Base-by-base conservation (phyloP, 352 stramenopile species). In the Phytophthora citricola region DNA sequence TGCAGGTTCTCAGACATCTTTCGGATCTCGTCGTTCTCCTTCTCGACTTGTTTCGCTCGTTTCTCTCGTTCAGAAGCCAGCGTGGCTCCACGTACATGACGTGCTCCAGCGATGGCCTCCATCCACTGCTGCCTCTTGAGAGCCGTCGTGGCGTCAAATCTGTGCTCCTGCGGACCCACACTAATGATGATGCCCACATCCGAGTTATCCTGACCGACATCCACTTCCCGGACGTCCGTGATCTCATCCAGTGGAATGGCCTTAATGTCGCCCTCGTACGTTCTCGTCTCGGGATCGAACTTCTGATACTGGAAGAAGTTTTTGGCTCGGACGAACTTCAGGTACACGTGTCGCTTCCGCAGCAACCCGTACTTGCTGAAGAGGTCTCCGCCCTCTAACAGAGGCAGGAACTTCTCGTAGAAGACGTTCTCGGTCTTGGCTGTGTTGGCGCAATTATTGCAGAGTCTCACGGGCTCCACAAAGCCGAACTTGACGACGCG, bases 231-330 rank as follows among this genome's bases (percentile, higher is more conserved):
- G 11, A 92, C 80, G 31, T 81, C 69, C 11, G 68, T 82, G 52
- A 92, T 81, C 39, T 63, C 76, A 55, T 92, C 84, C 14, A 92
- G 64, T n/a, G 78, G 39, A 63, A 92, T 87, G 40, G 81, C 82
- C 57, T 92, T 89, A 51, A 90, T 70, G 26, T 78, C 69, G 58
- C 79, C 79, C 11, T 83, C 71, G 22, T 61, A 82, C n/a, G 61
- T 57, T 4, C 78, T 71, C 20, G 73, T 81, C 39, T 88, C 72
- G 4, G 66, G 52, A 48, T 92, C 76, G 29, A 90, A 71, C 22
- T 79, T 86, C 67, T 91, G 84, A 75, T 91, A 92, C 75, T 92
- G 81, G 59, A 92, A 81, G 5, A 92, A 56, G 58, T 83, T 78
- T 61, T 81, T 88, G n/a, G 60, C 58, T 15, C 78, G 81, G 14